phyloP scores from a whole-genome alignment of 2,329 filamentous ascomycete genomes.

The Diplodia scrobiculata region DNA sequence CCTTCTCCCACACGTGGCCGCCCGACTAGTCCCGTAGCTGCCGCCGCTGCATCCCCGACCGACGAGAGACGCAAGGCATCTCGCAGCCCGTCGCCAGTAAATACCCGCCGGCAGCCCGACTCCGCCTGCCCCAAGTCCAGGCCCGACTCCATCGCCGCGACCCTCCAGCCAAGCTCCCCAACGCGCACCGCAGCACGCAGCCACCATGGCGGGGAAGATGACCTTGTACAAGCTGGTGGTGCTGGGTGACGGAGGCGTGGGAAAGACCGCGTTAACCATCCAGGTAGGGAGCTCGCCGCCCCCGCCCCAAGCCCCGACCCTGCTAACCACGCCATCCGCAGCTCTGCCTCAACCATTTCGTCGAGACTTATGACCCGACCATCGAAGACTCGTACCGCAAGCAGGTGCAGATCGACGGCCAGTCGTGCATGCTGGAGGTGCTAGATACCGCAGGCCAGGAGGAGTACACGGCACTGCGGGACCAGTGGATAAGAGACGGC shows the following conservation, averaged over 20 bases:
- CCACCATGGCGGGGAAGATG: conserved; percentile 85
- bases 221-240: conserved; percentile 95
- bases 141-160: conserved; percentile 10
- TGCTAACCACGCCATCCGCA: conserved; percentile 45
- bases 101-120: conserved; percentile 20
- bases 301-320: conserved; percentile 52
- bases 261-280: conserved; percentile 91
- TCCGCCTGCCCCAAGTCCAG: conserved; percentile 5
- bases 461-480: conserved; percentile 93
- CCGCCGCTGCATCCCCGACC: conserved; percentile 21
- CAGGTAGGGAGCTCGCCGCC: conserved; percentile 57
- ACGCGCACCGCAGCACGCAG: conserved; percentile 15
- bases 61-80: conserved; percentile 18
- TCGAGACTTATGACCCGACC: conserved; percentile 79
- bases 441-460: conserved; percentile 97
- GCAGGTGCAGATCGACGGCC: conserved; percentile 81
- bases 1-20: conserved; percentile 25
- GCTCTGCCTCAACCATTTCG: conserved; percentile 96
- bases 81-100: conserved; percentile 6
- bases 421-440: conserved; percentile 96
- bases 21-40: conserved; percentile 24
- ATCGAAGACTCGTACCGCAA: conserved; percentile 71
- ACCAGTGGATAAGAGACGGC: conserved; percentile 98
- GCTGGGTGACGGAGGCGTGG: conserved; percentile 88
- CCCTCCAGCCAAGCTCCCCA: conserved; percentile 24